Evolutionary conservation across 169 alveolate species (phyloP).

Genomic region (Theileria annulata): DNA sequence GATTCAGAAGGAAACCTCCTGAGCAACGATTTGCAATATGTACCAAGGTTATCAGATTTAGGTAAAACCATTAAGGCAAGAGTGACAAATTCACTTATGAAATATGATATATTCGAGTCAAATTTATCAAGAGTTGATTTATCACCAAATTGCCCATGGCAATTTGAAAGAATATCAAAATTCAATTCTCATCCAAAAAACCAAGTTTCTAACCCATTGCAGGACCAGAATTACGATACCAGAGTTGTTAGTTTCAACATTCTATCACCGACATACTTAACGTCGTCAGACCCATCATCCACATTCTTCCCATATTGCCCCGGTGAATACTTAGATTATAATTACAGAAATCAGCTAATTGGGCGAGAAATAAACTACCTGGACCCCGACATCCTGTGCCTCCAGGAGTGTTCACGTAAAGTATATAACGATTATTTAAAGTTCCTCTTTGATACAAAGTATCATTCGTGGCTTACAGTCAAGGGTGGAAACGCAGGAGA

Average conservation of each 20-base stretch:
- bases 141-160: constrained; percentile 50
- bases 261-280: constrained; percentile 60
- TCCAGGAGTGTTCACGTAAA: constrained; percentile 59
- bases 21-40: constrained; percentile 19
- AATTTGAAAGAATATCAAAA: constrained; percentile 25
- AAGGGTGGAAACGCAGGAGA: constrained; percentile 48
- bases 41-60: constrained; percentile 23
- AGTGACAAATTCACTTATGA: constrained; percentile 30
- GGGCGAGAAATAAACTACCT: constrained; percentile 43
- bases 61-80: constrained; percentile 25
- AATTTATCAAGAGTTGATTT: constrained; percentile 17
- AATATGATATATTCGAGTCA: constrained; percentile 46
- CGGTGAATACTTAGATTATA: constrained; percentile 44
- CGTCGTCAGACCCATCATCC: constrained; percentile 47
- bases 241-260: constrained; percentile 62
- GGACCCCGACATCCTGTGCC: constrained; percentile 51
- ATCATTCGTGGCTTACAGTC: constrained; percentile 54
- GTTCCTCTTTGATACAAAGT: constrained; percentile 31
- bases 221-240: constrained; percentile 18
- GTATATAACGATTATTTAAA: constrained; percentile 52
- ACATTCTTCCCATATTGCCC: constrained; percentile 65
- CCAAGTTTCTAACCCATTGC: constrained; percentile 5
- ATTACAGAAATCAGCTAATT: constrained; percentile 55
- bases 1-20: constrained; percentile 25
- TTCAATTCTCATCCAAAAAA: constrained; percentile 25